These are phyloP conservation scores for Clitopilus passeckerianus DNA, from an alignment of 768 basidiomycete species.

Conservation along the genomic window DNA sequence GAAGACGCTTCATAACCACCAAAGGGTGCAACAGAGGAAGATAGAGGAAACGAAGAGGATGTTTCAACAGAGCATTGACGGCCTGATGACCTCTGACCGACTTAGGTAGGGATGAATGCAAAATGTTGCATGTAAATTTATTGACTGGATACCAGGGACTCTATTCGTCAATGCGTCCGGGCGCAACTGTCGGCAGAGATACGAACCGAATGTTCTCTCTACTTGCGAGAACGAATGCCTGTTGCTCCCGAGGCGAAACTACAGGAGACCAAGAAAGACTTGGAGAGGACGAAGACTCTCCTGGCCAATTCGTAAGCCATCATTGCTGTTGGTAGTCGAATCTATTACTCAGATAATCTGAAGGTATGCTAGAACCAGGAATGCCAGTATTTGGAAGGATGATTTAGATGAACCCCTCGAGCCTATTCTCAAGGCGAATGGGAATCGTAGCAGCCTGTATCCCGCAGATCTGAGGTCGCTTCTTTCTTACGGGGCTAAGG, in stretches of 20 bases:
- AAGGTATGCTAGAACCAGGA: slow-evolving; percentile 46
- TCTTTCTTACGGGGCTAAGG: slow-evolving; percentile 49
- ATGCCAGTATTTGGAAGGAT: slow-evolving; percentile 33
- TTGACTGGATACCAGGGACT: slow-evolving; percentile 5
- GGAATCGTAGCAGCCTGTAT: slow-evolving; percentile 39
- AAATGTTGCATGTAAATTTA: background rate
- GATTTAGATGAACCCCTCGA: slow-evolving; percentile 41
- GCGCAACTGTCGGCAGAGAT: background rate
- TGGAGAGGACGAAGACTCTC: slow-evolving; percentile 39
- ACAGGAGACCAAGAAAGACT: slow-evolving; percentile 34
- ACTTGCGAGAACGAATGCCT: slow-evolving; percentile 17
- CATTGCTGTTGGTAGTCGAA: background rate
- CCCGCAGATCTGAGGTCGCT: slow-evolving; percentile 47
- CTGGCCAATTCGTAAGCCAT: slow-evolving; percentile 48
- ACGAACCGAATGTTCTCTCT: background rate
- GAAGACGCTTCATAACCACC: background rate
- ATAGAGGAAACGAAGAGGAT: slow-evolving; percentile 4
- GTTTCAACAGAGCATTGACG: slow-evolving; percentile 11
- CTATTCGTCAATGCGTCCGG: background rate
- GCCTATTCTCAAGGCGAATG: slow-evolving; percentile 43
- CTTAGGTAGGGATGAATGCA: background rate
- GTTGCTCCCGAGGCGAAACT: slow-evolving; percentile 38
- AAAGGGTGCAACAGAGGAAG: slow-evolving; percentile 3
- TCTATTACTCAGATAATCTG: background rate
- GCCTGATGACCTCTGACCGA: background rate